phyloP scores from a whole-genome alignment of 345 rosid genomes.

The Schrenkiella parvula region DNA sequence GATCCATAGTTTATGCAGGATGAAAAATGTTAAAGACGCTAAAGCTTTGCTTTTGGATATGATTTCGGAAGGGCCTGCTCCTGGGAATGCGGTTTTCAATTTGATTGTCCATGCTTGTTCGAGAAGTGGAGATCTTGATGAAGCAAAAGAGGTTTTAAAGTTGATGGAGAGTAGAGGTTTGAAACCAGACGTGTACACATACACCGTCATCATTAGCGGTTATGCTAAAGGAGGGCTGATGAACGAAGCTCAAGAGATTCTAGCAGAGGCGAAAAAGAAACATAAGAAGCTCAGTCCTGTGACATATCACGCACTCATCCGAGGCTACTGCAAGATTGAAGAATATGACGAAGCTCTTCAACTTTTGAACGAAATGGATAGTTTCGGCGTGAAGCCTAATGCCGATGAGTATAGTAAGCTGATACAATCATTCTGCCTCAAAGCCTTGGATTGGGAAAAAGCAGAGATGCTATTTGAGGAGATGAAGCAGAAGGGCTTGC shows the following conservation, averaged over 20 bases:
- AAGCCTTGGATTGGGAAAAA: conserved; percentile 67
- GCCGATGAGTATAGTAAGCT: conserved; percentile 72
- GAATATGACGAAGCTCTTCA: conserved; percentile 65
- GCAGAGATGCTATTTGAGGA: conserved; percentile 65
- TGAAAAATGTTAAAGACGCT: conserved; percentile 53
- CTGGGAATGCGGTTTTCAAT: conserved; percentile 80
- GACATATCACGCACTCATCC: conserved; percentile 71
- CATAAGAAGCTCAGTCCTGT: conserved; percentile 61
- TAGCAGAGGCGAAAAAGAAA: conserved; percentile 67
- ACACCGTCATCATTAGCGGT: conserved; percentile 74
- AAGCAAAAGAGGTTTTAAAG: conserved; percentile 55
- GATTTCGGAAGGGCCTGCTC: conserved; percentile 72
- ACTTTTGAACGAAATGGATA: conserved; percentile 68
- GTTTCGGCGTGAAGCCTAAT: conserved; percentile 54
- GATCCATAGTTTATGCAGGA: conserved; percentile 60
- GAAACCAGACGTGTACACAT: conserved; percentile 75
- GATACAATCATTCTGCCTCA: conserved; percentile 76
- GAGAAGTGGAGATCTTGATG: conserved; percentile 50
- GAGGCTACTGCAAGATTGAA: conserved; percentile 78
- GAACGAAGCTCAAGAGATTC: conserved; percentile 57
- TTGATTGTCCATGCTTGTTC: conserved; percentile 50
- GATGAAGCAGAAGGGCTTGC: conserved; percentile 65
- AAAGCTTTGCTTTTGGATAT: conserved; percentile 54
- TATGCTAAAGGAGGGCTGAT: conserved; percentile 68
- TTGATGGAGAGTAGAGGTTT: conserved; percentile 74